Percentiles rank a stretch among this genome's conserved stretches.
These are phyloP conservation scores for Fusarium chaquense DNA, from an alignment of 2,329 filamentous ascomycete genomes.

Conservation along the genomic window DNA sequence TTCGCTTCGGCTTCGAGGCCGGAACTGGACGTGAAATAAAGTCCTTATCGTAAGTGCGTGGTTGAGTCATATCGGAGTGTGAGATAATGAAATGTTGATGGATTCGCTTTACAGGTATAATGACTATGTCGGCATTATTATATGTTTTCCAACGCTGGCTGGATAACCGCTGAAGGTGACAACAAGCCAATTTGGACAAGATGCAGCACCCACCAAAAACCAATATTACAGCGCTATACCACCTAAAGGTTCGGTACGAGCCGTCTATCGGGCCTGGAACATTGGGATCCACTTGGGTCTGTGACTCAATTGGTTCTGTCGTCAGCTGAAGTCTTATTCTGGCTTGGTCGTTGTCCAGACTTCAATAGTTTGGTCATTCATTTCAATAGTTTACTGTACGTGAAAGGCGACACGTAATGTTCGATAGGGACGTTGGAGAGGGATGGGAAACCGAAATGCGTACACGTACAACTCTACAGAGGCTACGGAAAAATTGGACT, in stretches of 20 bases:
- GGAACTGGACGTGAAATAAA: constrained; percentile 4
- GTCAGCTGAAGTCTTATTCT: neutral
- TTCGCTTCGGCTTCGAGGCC: constrained; percentile 15
- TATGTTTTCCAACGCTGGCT: neutral
- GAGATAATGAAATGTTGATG: neutral
- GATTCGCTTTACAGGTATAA: neutral
- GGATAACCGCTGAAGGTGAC: neutral
- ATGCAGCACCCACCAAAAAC: neutral
- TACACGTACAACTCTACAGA: neutral
- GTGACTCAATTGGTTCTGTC: neutral
- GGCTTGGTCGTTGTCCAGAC: neutral
- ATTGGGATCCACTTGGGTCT: neutral
- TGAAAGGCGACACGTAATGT: neutral
- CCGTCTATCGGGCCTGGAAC: neutral
- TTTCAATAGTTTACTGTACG: neutral
- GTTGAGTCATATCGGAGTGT: neutral
- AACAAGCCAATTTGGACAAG: neutral
- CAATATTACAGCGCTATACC: neutral
- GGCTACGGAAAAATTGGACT: neutral
- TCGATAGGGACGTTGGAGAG: neutral
- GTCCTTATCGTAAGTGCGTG: constrained; percentile 14
- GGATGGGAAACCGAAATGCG: neutral
- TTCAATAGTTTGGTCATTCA: neutral
- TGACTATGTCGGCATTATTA: neutral
- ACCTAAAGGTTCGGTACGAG: constrained; percentile 1